Conservation (phyloP, 208 protist species). For the Angomonas ambiguus region DNA sequence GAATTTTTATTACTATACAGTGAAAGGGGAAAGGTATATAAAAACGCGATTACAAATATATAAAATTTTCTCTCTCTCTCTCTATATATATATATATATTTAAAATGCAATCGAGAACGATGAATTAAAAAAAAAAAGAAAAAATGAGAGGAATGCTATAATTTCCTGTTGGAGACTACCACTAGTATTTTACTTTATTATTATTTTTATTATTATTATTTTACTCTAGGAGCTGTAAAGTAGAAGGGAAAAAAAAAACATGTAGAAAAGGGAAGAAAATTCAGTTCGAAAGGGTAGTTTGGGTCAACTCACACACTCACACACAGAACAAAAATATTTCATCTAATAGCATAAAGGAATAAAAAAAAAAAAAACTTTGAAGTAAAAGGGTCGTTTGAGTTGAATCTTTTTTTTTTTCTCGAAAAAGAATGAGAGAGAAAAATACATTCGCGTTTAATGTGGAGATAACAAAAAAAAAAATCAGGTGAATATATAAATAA, state of each 20-base stretch:
- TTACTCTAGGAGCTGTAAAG: neutral
- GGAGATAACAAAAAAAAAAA: slow-evolving; percentile 5
- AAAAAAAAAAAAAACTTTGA: slow-evolving; percentile 8
- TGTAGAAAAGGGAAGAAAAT: neutral
- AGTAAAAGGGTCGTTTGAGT: neutral
- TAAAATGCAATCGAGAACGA: too few species aligned
- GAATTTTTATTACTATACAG: neutral
- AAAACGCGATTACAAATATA: too few species aligned
- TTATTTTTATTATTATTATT: neutral
- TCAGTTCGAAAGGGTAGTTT: neutral
- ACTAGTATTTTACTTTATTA: neutral
- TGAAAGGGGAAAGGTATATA: neutral
- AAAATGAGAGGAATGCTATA: neutral
- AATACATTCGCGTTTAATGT: neutral
- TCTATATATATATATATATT: too few species aligned
- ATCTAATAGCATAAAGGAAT: slow-evolving; percentile 1
- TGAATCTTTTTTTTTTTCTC: neutral
- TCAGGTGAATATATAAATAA: neutral
- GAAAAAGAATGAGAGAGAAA: slow-evolving; percentile 4
- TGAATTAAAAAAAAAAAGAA: neutral
- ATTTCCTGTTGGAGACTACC: too few species aligned
- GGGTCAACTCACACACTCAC: neutral
- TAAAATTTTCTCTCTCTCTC: neutral
- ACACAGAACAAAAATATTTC: slow-evolving; percentile 9
- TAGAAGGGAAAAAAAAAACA: slow-evolving; percentile 3